Evolutionary conservation across 768 basidiomycete species (phyloP), one percentile per base, ranked within the genome.

Genomic region (Podaxis carcinomalis): DNA sequence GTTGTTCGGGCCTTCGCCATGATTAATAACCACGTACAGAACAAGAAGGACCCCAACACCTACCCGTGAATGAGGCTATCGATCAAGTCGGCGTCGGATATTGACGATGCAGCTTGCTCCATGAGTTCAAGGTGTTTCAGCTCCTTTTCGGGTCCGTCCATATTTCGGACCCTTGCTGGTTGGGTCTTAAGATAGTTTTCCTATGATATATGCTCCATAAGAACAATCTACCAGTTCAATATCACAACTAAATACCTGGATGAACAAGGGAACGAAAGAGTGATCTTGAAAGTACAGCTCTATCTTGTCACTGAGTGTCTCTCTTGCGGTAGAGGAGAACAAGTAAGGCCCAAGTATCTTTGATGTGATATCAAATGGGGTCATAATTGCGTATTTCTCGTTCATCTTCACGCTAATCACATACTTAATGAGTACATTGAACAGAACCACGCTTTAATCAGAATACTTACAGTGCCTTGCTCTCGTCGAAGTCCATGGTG

Each of bases 261-360:
- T 90, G 73, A 99, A 98, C 35, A 99, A 74, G 0, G 97, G 97
- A 51, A 98, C 84, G 66, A 98, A 94, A 1, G 90, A 86, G 69
- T 93, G 92, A 68, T 99, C 97, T 61, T 97, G 94, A 75, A 98
- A 99, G 73, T 98, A 99, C 62, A 92, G 72, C 56, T 98, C 96
- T 78, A 96, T 92, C 77, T 98, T 98, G 64, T 98, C 93, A 32
- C 83, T 85, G 2, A 98, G 77, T 0, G 92, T 87, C 71, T 93
- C 87, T 54, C 90, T 83, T 27, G 88, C 83, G 0, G 91, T 96
- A 37, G 80, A 69, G 1, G 92, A 91, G 74, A 97, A 98, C 64
- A 93, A 76, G 67, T 97, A 93, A 19, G 97, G 97, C 2, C 94
- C 93, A 4, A 95, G 80, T 61, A 99, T 80, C 72, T 91, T 94